Base-by-base conservation (phyloP, 2,329 filamentous ascomycete species). In the Colletotrichum sp. region DNA sequence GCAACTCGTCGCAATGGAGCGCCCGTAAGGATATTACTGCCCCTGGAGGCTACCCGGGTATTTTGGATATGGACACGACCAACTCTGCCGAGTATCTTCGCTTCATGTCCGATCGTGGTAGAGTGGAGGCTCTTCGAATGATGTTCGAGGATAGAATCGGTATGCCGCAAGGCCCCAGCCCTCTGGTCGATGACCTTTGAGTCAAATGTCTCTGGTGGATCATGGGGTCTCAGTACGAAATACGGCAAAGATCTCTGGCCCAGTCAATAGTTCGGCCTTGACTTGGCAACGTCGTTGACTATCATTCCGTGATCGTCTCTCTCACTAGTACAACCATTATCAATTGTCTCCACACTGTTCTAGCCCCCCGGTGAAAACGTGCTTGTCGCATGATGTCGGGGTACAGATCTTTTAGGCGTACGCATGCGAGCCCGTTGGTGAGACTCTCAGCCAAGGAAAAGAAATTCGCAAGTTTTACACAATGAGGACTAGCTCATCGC, bases 101-200 rank as follows among this genome's bases (percentile, higher is more conserved):
- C 32, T 89, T 82, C 55, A 89, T 89, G 87, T 73, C 78, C 4
- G 84, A 89, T 69, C 83, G 87, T 2, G 79, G 69, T 0, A 76
- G 79, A 9, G 83, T 89, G 1, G 87, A 89, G 81, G 81, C 85
- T 75, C 76, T 85, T 60, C 81, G 81, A 60, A 81, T 87, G 36
- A 87, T 81, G 76, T 88, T 85, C 60, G 87, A 89, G 81, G 78
- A 79, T 3, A 81, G 77, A 16, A 78, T 89, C 28, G 88, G 88
- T 3, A 81, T 83, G 3, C 80, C 87, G 0, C 84, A 88, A 79
- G 87, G 87, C 1, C 34, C 82, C 10, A 86, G 84, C 72, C 86
- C 87, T 13, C 73, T 84, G 3, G 64, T 70, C n/a, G 83, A 84
- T 78, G 78, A 79, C 28, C 65, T 68, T 26, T 68, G 65, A 57